These are phyloP conservation scores for Fragaria ananassa DNA, from an alignment of 306 rosid genomes.

Conservation along the genomic window DNA sequence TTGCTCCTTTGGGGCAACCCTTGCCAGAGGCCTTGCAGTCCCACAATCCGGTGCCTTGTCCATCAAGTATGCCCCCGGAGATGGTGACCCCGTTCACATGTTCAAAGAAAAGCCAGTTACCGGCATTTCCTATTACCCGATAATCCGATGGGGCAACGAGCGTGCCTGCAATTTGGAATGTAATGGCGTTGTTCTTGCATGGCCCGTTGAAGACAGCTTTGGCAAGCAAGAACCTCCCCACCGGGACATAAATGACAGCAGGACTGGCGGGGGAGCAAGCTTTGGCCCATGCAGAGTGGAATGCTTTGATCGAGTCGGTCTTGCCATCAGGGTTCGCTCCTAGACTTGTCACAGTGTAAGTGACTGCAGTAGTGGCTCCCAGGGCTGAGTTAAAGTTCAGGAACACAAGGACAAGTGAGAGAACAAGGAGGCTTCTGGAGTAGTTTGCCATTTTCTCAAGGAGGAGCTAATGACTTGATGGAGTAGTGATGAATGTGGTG, in stretches of 20 bases:
- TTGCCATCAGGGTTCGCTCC: slow-evolving; percentile 36
- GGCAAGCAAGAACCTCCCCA: slow-evolving; percentile 34
- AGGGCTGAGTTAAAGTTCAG: neutral
- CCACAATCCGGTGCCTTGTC: slow-evolving; percentile 46
- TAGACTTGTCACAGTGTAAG: slow-evolving; percentile 28
- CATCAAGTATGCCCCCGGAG: slow-evolving; percentile 46
- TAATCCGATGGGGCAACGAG: slow-evolving; percentile 44
- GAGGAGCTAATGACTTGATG: neutral
- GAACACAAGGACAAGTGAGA: slow-evolving; percentile 7
- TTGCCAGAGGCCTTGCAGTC: slow-evolving; percentile 40
- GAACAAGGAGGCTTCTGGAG: neutral
- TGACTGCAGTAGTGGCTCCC: neutral
- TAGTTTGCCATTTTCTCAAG: slow-evolving; percentile 18
- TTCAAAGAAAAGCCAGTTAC: slow-evolving; percentile 36
- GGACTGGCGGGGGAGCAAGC: slow-evolving; percentile 38
- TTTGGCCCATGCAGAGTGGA: slow-evolving; percentile 32
- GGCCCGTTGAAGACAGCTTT: slow-evolving; percentile 36
- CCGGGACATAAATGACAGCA: slow-evolving; percentile 44
- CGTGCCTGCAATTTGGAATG: slow-evolving; percentile 35
- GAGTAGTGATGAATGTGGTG: neutral
- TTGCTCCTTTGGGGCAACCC: slow-evolving; percentile 49
- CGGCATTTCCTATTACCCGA: slow-evolving; percentile 28
- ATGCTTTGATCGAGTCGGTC: slow-evolving; percentile 32
- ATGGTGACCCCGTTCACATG: slow-evolving; percentile 39
- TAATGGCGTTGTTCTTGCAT: slow-evolving; percentile 36